Base-by-base conservation (phyloP, 768 basidiomycete species). In the Suillus americanus region DNA sequence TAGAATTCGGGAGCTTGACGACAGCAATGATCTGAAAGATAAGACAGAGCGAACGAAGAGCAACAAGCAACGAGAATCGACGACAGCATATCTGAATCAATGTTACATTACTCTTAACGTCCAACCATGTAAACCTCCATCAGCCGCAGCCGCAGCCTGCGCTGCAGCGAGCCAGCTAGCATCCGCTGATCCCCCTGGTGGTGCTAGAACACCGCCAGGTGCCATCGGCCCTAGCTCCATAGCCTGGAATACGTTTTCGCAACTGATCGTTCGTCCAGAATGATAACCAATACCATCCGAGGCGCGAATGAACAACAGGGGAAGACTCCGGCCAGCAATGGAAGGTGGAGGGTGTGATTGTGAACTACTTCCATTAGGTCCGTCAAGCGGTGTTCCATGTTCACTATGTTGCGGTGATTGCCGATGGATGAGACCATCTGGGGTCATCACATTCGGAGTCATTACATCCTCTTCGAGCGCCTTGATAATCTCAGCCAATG, bases 261-360 rank as follows among this genome's bases (percentile, higher is more conserved):
- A 91, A 20, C 91, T 84, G 64, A 95, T 87, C 50, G 89, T 91
- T 66, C 92, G 85, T 43, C 92, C 92, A 25, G 94, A 94, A 73
- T 94, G 91, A 74, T 94, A 95, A 5, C 93, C 93, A 37, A 94
- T 87, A n/a, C 94, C 92, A 69, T 95, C 93, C 48, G 80, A 85
- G 18, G 89, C 81, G 38, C 93, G 87, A 64, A 95, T 93, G 73
- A 95, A 94, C 45, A 95, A 74, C 68, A 95, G 72, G 0, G 93
- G 93, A 5, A 95, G 80, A 67, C 83, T 91, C 61, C 89, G 85
- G 9, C 89, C 89, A 3, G 86, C 73, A 56, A 92, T 85, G n/a
- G 86, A 78, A 37, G 86, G 71, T 51, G 82, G 78, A 43, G 68
- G 59, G 20, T 84, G 78, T 63, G 63, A 65, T 64, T 70, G 76